phyloP scores from a whole-genome alignment of 148 eudicot genomes.

The Silene latifolia region DNA sequence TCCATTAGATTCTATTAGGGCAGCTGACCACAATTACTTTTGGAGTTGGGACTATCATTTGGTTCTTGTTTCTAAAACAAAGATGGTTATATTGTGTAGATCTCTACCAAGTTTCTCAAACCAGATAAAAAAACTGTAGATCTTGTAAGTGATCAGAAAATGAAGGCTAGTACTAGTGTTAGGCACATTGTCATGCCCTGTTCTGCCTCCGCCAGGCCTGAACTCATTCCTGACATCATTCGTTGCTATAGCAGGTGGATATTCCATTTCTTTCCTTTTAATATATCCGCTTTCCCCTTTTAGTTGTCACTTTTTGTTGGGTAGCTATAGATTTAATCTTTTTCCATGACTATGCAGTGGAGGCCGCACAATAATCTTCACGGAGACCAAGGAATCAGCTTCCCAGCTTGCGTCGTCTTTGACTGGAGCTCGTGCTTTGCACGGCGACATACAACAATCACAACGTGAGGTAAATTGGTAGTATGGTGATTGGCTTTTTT shows the following conservation, averaged over 20 bases:
- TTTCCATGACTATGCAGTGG: slow-evolving; percentile 45
- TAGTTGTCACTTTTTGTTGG: background rate
- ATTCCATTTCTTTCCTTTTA: background rate
- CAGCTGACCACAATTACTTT: background rate
- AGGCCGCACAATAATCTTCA: slow-evolving; percentile 79
- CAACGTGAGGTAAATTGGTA: slow-evolving; percentile 71
- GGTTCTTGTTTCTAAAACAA: background rate
- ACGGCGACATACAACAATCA: slow-evolving; percentile 90
- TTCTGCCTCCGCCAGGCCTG: slow-evolving; percentile 63
- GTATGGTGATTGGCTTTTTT: background rate
- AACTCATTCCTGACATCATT: slow-evolving; percentile 90
- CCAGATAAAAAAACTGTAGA: slow-evolving; percentile 71
- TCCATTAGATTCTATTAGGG: background rate
- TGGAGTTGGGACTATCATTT: background rate
- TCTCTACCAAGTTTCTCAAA: slow-evolving; percentile 71
- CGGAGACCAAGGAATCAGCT: slow-evolving; percentile 80
- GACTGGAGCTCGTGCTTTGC: slow-evolving; percentile 85
- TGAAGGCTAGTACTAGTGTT: slow-evolving; percentile 89
- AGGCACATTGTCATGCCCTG: slow-evolving; percentile 93
- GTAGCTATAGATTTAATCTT: background rate
- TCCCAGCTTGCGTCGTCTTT: slow-evolving; percentile 67
- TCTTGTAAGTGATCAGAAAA: slow-evolving; percentile 91
- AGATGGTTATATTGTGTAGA: slow-evolving; percentile 35
- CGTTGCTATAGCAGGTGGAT: slow-evolving; percentile 78
- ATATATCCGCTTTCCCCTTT: background rate